A percentile compares a stretch with the other conserved stretches of the same genome.
These are phyloP conservation scores for Suhomyces guaymorum DNA, from an alignment of 1,139 yeast genomes.

Conservation along the genomic window DNA sequence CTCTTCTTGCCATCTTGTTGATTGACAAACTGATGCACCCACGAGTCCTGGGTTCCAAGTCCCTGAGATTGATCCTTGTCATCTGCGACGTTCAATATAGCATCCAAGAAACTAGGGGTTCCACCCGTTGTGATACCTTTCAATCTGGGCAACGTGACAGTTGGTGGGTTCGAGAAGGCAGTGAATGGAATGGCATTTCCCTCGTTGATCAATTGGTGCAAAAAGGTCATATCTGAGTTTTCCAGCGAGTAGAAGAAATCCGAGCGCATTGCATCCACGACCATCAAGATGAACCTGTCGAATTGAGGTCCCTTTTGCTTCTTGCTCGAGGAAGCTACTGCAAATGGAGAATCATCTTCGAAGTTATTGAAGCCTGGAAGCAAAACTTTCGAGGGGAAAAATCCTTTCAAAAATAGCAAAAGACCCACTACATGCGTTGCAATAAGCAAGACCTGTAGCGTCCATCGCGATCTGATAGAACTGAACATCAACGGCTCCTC, in stretches of 20 bases:
- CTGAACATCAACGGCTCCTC: constrained; percentile 3
- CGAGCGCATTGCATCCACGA: constrained; percentile 89
- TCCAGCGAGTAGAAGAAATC: constrained; percentile 75
- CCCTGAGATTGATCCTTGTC: constrained; percentile 77
- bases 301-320: constrained; percentile 48
- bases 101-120: constrained; percentile 78
- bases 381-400: constrained; percentile 83
- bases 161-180: constrained; percentile 85
- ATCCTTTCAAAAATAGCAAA: constrained; percentile 70
- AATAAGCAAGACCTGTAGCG: constrained; percentile 8
- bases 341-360: constrained; percentile 24
- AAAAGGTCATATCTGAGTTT: constrained; percentile 59
- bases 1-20: constrained; percentile 32
- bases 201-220: constrained; percentile 63
- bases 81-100: constrained; percentile 90
- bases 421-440: constrained; percentile 48
- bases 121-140: constrained; percentile 84
- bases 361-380: constrained; percentile 55
- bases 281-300: constrained; percentile 72
- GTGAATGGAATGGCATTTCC: constrained; percentile 86
- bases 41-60: constrained; percentile 75
- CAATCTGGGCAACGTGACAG: constrained; percentile 76
- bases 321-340: constrained; percentile 9
- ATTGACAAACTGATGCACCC: constrained; percentile 67
- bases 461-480: constrained; percentile 12